These are phyloP conservation scores for Cyclospora cayetanensis DNA, from an alignment of 169 alveolate species.

Conservation along the genomic window DNA sequence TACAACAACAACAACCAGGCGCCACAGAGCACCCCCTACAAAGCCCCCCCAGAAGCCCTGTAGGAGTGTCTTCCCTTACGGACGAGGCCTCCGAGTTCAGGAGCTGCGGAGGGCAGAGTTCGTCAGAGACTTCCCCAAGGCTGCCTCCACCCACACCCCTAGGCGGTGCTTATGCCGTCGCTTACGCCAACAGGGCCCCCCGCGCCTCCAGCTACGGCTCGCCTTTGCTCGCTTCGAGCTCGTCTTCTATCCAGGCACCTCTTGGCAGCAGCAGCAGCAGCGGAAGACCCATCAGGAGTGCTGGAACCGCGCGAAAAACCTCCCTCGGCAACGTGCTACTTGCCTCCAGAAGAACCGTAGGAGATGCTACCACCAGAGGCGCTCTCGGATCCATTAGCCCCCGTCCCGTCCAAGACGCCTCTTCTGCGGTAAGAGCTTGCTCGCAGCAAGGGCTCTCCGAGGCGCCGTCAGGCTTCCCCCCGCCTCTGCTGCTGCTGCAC, in stretches of 20 bases:
- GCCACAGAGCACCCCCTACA: neutral
- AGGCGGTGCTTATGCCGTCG: slow-evolving; percentile 20
- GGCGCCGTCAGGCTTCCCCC: no score
- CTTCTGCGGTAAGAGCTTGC: neutral
- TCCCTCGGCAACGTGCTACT: neutral
- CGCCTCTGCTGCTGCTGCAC: slow-evolving; percentile 15
- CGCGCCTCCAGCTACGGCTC: neutral
- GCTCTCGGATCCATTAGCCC: neutral
- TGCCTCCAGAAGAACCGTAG: neutral
- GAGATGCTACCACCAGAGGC: neutral
- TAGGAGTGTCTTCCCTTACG: neutral
- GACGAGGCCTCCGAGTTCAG: neutral
- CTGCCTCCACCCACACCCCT: slow-evolving; percentile 19
- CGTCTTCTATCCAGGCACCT: neutral
- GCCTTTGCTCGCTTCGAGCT: neutral
- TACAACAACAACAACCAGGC: no score
- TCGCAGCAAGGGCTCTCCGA: no score
- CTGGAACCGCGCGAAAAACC: neutral
- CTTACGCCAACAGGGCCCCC: neutral
- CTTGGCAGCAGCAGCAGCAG: neutral
- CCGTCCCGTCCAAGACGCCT: neutral
- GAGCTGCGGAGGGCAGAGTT: neutral
- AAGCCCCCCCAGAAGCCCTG: no score
- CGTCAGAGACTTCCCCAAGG: neutral
- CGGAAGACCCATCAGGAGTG: neutral